Conservation (phyloP, 352 stramenopile genomes). For the Pythium dissotocum region DNA sequence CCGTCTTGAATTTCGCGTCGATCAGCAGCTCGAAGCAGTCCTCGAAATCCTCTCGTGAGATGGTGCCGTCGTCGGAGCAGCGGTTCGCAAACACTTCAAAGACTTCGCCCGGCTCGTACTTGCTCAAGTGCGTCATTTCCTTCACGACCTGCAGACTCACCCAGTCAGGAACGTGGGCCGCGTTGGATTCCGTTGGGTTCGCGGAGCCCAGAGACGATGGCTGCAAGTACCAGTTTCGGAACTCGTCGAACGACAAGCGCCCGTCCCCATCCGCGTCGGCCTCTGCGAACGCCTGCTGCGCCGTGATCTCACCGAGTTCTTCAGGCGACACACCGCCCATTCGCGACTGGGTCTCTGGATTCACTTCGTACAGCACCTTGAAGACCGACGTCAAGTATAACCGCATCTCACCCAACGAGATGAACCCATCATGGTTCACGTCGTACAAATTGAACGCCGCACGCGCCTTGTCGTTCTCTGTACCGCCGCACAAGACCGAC, state of each 20-base stretch:
- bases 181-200: not conserved
- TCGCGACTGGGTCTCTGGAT: conserved; percentile 52
- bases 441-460: conserved; percentile 87
- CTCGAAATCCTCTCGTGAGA: conserved; percentile 82
- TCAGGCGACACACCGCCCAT: conserved; percentile 71
- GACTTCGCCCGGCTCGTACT: conserved; percentile 78
- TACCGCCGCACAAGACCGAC: conserved; percentile 75
- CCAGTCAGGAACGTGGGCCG: conserved; percentile 46
- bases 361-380: conserved; percentile 86
- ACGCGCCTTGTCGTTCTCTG: conserved; percentile 71
- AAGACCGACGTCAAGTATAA: conserved; percentile 86
- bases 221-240: conserved; percentile 79
- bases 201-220: conserved; percentile 25
- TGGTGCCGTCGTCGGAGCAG: conserved; percentile 74
- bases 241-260: conserved; percentile 83
- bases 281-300: conserved; percentile 80
- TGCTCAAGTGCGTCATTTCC: conserved; percentile 83
- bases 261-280: conserved; percentile 77
- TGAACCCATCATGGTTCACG: conserved; percentile 85
- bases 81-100: conserved; percentile 87
- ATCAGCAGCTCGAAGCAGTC: conserved; percentile 85
- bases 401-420: conserved; percentile 84
- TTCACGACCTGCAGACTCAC: conserved; percentile 80
- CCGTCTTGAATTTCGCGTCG: conserved; percentile 74
- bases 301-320: conserved; percentile 73